Evolutionary conservation across 148 eudicot species (phyloP).

Genomic region (Rhododendron henanense): DNA sequence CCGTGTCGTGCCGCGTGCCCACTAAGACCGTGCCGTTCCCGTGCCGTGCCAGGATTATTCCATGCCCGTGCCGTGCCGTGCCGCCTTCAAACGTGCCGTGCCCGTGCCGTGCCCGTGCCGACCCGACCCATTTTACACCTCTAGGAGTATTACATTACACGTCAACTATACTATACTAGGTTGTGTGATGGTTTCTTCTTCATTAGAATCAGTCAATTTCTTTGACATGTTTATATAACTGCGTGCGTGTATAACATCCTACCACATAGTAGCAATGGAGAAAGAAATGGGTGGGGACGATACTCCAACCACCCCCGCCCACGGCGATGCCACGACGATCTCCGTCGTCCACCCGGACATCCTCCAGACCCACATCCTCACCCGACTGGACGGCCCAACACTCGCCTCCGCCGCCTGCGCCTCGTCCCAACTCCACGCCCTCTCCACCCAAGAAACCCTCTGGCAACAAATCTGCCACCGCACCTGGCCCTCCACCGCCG

Average conservation of each 20-base stretch:
- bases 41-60: too few relatives aligned
- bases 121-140: too few relatives aligned
- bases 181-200: too few relatives aligned
- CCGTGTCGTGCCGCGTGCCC: too few relatives aligned
- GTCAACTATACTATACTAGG: too few relatives aligned
- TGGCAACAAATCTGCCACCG: slow-evolving; percentile 36
- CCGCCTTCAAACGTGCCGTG: too few relatives aligned
- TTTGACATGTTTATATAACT: too few relatives aligned
- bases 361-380: slow-evolving; percentile 29
- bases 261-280: background rate
- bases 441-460: slow-evolving; percentile 25
- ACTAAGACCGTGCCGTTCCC: too few relatives aligned
- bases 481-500: slow-evolving; percentile 38
- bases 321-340: background rate
- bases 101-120: too few relatives aligned
- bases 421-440: slow-evolving; percentile 27
- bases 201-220: too few relatives aligned
- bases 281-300: background rate
- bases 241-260: background rate
- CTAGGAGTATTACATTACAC: too few relatives aligned
- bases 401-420: slow-evolving; percentile 36
- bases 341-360: slow-evolving; percentile 31
- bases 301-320: background rate
- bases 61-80: too few relatives aligned
- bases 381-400: slow-evolving; percentile 37